A percentile compares a stretch with the other conserved stretches of the same genome.
Conservation (phyloP, 2,329 filamentous ascomycete genomes). For the Colletotrichum costaricense region DNA sequence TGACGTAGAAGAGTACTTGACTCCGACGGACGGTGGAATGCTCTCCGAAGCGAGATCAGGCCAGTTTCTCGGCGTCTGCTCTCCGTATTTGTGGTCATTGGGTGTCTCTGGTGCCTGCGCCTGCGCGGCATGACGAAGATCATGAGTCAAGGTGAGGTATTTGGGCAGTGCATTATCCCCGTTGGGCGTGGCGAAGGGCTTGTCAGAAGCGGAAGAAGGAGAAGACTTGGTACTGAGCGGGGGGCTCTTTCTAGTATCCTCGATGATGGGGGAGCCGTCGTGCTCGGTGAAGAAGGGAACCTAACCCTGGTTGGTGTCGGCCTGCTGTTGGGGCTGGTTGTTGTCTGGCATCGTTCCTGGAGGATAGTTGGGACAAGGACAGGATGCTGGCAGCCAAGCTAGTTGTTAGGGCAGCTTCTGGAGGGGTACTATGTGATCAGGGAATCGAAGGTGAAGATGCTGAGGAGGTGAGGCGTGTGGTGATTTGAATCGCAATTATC, state of each 20-base stretch:
- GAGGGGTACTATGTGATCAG: background rate
- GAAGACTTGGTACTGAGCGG: background rate
- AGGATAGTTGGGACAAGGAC: too few relatives aligned
- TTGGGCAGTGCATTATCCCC: background rate
- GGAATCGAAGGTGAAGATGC: background rate
- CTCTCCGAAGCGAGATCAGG: too few relatives aligned
- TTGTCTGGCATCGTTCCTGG: background rate
- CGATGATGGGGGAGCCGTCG: slow-evolving; percentile 12
- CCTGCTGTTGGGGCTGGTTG: background rate
- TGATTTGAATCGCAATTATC: background rate
- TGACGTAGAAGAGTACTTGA: too few relatives aligned
- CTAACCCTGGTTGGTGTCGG: slow-evolving; percentile 10
- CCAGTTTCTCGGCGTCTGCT: background rate
- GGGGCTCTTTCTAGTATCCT: background rate
- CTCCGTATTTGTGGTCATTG: background rate
- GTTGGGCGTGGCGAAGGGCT: background rate
- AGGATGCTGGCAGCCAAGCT: background rate
- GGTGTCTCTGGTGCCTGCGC: background rate
- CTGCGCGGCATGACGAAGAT: background rate
- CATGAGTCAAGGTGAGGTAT: background rate
- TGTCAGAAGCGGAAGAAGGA: background rate
- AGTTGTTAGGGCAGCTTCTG: background rate
- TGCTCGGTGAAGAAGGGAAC: slow-evolving; percentile 29
- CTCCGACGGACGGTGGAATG: background rate
- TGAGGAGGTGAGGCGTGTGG: background rate